Evolutionary conservation across 2,329 filamentous ascomycete genomes (phyloP), one percentile per base, ranked within the genome.

Genomic region (Cladorrhinum sp.): DNA sequence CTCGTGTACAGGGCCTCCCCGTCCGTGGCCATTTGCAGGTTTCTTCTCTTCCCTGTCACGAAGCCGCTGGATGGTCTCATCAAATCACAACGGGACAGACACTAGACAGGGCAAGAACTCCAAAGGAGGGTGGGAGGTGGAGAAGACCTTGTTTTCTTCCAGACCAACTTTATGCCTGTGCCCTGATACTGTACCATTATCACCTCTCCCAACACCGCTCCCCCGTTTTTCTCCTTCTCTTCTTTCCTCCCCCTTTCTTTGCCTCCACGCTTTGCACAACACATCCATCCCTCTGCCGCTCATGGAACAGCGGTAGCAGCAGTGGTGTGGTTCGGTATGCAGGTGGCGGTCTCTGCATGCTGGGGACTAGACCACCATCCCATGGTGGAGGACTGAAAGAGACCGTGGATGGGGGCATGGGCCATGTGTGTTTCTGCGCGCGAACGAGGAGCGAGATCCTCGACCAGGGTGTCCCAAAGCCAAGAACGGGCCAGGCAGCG

Each of bases 361-460:
- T 41, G 52, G 32, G 36, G 52, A 36, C 32, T 36, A 36, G 32
- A 36, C 32, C 32, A 36, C 32, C 52, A 55, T 38, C 41, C 32
- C 52, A 41, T 56, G 53, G 53, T n/a, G 25, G 53, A 38, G 32
- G 24, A 23, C n/a, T n/a, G 53, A 45, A 45, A 18, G 32, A 36
- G 32, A 45, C 41, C 53, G 57, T 20, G 22, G 36, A 53, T 58
- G 57, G 57, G 57, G 57, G 49, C 57, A 53, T 58, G 50, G 50
- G 22, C 36, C 23, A 52, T 58, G 57, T 53, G 58, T 52, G 58
- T 50, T 52, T 55, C 54, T 23, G 62, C 59, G 63, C 59, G 57
- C 50, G 58, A 64, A 60, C 49, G 63, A 56, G 53, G 53, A 48
- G 53, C 53, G 41, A 60, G 59, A 67, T 64, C 63, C 64, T 61